A percentile compares a stretch with the other conserved stretches of the same genome.
phyloP scores from a whole-genome alignment of 139 green algal genomes.

The Micromonas pusilla region DNA sequence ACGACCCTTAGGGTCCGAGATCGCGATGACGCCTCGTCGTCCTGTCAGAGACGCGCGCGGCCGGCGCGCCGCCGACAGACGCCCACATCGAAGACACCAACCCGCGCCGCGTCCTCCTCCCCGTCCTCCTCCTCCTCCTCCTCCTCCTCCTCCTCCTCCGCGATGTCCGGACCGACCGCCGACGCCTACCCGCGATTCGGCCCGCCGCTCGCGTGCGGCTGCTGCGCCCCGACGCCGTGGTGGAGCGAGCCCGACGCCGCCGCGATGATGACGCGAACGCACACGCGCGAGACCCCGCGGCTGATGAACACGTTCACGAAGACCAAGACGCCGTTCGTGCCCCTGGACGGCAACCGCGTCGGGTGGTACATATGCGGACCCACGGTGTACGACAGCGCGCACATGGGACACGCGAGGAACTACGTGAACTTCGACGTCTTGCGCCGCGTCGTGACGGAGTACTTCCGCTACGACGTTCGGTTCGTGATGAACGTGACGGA shows the following conservation, averaged over 20 bases:
- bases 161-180: too few relatives aligned
- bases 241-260: not conserved
- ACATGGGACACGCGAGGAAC: slow-evolving; percentile 92
- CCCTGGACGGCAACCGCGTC: slow-evolving; percentile 18
- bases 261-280: not conserved
- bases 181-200: too few relatives aligned
- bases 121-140: too few relatives aligned
- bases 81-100: too few relatives aligned
- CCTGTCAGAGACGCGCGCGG: too few relatives aligned
- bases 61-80: too few relatives aligned
- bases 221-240: not conserved
- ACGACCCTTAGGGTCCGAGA: too few relatives aligned
- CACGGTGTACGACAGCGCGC: slow-evolving; percentile 91
- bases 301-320: slow-evolving; percentile 27
- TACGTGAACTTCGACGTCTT: slow-evolving; percentile 99
- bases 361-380: slow-evolving; percentile 88
- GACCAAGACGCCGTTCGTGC: slow-evolving; percentile 28
- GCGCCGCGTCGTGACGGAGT: slow-evolving; percentile 88
- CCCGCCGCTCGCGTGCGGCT: not conserved
- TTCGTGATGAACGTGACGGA: slow-evolving; percentile 99
- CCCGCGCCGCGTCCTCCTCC: too few relatives aligned
- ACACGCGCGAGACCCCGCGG: not conserved
- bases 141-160: too few relatives aligned
- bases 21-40: too few relatives aligned
- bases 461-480: slow-evolving; percentile 85